Evolutionary conservation across 345 rosid genomes (phyloP), one percentile per base, ranked within the genome.

Genomic region (Erodium maritimum): DNA sequence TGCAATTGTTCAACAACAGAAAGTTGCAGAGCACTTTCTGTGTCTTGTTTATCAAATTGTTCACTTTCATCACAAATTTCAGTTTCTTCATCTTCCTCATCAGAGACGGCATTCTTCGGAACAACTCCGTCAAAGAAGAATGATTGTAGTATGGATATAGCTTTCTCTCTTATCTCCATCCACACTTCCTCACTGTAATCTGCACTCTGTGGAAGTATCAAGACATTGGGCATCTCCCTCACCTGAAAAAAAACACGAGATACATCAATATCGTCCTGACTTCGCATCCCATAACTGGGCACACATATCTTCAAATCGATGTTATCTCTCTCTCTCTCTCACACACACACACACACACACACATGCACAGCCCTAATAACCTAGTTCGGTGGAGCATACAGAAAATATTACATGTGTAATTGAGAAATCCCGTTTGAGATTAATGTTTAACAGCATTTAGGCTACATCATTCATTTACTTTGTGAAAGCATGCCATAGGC

Each of bases 111-210:
- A 80, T 84, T 80, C 66, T 69, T 73, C 52, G 96, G 97, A 65
- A 84, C 52, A 37, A 78, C 67, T 59, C 95, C 96, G 59, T 90
- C 90, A 69, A 77, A 72, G 74, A 90, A 82, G 79, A 82, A 94
- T 7, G 87, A 72, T 62, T 87, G 97, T 67, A 94, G 73, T 61
- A 90, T 71, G 54, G 95, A 82, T 58, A 87, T 79, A 52, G 96
- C 85, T 68, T 94, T 94, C 60, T 94, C 99, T 69, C 97, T 80
- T 56, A 90, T 86, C 79, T 94, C 97, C 83, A 90, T 74, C 99
- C 99, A 94, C 37, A 85, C 97, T 80, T 94, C 99, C 82, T 94
- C 99, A 71, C 97, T 94, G 67, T 90, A 94, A 84, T 94, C 99
- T 23, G 97, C 99, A 82, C 99, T 87, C 37, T 83, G 95, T 21